Conservation (phyloP, 2,329 filamentous ascomycete species). For the Trichoderma simmonsii region DNA sequence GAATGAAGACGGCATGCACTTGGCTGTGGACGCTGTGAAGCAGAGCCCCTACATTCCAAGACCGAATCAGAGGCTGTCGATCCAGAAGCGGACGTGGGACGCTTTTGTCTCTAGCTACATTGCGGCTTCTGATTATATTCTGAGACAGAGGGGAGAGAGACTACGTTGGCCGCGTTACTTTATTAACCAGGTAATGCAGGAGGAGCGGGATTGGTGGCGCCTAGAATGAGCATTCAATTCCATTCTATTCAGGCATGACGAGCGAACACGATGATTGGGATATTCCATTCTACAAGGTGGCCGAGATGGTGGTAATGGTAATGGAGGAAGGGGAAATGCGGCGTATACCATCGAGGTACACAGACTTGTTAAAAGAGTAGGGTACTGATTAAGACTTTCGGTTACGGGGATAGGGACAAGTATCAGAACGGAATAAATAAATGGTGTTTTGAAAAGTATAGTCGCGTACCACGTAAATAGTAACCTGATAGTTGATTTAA, state of each 20-base stretch:
- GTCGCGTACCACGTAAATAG: background rate
- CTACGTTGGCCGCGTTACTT: background rate
- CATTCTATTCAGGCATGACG: background rate
- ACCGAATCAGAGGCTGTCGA: background rate
- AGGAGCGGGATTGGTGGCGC: background rate
- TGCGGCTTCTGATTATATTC: background rate
- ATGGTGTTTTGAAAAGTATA: background rate
- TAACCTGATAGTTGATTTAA: background rate
- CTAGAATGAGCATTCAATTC: background rate
- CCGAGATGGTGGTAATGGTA: background rate
- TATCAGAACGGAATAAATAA: background rate
- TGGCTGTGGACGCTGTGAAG: slow-evolving; percentile 21
- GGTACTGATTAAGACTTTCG: background rate
- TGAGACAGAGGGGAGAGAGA: background rate
- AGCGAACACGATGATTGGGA: background rate
- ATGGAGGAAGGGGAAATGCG: background rate
- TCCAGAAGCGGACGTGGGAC: slow-evolving; percentile 18
- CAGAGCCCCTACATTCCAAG: slow-evolving; percentile 25
- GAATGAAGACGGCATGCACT: slow-evolving; percentile 22
- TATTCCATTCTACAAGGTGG: background rate
- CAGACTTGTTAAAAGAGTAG: background rate
- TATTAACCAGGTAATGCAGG: background rate
- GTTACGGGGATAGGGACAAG: background rate
- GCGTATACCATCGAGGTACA: background rate
- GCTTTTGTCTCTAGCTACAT: slow-evolving; percentile 18